Evolutionary conservation across 352 stramenopile genomes (phyloP).

Genomic region (Phytophthora citrophthora): DNA sequence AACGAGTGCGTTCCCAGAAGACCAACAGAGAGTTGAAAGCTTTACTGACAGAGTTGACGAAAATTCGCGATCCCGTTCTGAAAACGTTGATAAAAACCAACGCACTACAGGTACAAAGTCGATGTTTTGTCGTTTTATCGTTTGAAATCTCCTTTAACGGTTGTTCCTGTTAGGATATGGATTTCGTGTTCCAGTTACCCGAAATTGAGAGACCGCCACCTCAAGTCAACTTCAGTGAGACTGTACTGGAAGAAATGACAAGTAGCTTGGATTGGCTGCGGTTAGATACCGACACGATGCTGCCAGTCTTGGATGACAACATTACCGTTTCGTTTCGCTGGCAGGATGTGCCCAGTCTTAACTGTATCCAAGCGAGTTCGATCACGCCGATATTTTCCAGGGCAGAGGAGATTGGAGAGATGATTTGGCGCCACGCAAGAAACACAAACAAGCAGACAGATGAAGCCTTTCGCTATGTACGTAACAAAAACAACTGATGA

Average conservation of each 20-base stretch:
- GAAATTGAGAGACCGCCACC: not conserved
- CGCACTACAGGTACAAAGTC: constrained; percentile 4
- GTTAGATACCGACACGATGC: constrained; percentile 10
- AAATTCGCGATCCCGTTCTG: constrained; percentile 1
- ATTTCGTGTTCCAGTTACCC: constrained; percentile 17
- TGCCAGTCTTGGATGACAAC: not conserved
- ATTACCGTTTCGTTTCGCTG: constrained; percentile 8
- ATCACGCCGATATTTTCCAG: constrained; percentile 19
- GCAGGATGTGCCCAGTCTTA: not conserved
- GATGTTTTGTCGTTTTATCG: not conserved
- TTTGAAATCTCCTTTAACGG: not conserved
- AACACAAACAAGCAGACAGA: constrained; percentile 12
- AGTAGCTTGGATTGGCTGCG: constrained; percentile 8
- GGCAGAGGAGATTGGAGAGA: constrained; percentile 6
- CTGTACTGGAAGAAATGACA: constrained; percentile 8
- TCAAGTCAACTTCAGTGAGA: constrained; percentile 3
- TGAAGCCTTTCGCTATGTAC: constrained; percentile 17
- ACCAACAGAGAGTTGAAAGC: constrained; percentile 25
- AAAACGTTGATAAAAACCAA: constrained; percentile 3
- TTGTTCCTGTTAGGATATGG: constrained; percentile 2
- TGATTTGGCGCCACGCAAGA: constrained; percentile 16
- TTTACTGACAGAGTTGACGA: constrained; percentile 3
- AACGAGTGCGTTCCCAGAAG: constrained; percentile 7
- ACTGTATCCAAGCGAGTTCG: constrained; percentile 15
- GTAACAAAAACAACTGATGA: not conserved